Conservation (phyloP, 805 yeast species). For the Jamesozyma spencerorum region DNA sequence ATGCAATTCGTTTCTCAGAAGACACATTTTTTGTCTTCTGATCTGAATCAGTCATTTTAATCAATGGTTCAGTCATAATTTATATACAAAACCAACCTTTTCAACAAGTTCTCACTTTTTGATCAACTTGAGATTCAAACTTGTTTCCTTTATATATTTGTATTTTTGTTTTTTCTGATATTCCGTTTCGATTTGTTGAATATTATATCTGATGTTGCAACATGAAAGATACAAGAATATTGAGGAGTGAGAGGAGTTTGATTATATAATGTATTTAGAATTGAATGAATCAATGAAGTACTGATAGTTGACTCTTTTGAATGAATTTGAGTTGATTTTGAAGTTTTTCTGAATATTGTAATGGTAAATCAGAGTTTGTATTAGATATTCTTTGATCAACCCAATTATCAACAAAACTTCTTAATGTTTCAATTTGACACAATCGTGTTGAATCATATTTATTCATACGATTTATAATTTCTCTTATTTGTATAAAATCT, state of each 20-base stretch:
- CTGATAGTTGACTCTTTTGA: constrained; percentile 5
- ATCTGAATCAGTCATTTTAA: not conserved
- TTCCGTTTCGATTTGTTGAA: too few species aligned
- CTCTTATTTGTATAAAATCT: constrained; percentile 12
- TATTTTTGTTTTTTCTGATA: too few species aligned
- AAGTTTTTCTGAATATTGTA: constrained; percentile 3
- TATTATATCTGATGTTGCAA: too few species aligned
- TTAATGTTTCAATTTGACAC: constrained; percentile 15
- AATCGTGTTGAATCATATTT: not conserved
- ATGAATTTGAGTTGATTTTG: constrained; percentile 2
- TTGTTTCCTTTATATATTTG: too few species aligned
- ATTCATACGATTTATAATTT: not conserved
- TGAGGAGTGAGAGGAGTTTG: too few species aligned
- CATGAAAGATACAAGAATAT: too few species aligned
- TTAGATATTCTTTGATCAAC: constrained; percentile 7
- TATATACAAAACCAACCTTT: not conserved
- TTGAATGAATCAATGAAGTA: constrained; percentile 9
- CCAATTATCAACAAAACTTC: constrained; percentile 22
- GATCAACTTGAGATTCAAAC: too few species aligned
- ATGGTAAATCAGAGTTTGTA: not conserved
- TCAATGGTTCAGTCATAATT: not conserved
- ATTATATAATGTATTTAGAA: too few species aligned
- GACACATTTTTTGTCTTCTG: not conserved
- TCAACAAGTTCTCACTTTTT: too few species aligned
- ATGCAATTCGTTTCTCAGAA: not conserved